Conservation (phyloP, 208 protist genomes). For the Trypanosoma cruzi region DNA sequence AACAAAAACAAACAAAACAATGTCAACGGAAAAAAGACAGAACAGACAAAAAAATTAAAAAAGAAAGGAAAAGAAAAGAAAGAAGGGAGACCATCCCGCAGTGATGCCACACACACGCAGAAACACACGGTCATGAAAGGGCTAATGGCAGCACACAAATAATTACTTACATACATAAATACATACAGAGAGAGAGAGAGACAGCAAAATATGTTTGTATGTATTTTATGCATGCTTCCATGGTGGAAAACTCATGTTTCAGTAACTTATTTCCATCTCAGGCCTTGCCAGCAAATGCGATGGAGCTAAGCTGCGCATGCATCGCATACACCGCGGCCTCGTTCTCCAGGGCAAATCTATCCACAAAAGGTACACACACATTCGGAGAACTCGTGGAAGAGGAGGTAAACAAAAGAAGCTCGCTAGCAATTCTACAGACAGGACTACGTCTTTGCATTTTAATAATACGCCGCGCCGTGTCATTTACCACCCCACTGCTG, state of each 20-base stretch:
- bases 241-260: too few relatives aligned
- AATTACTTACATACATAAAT: too few relatives aligned
- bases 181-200: too few relatives aligned
- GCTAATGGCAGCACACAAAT: too few relatives aligned
- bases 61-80: not conserved
- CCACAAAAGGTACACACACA: slow-evolving; percentile 20
- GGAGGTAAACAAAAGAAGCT: slow-evolving; percentile 4
- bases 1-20: slow-evolving; percentile 7
- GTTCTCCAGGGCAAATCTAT: slow-evolving; percentile 16
- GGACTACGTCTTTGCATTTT: slow-evolving; percentile 12
- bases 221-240: too few relatives aligned
- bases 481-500: not conserved
- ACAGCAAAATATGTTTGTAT: too few relatives aligned
- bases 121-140: too few relatives aligned
- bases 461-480: not conserved
- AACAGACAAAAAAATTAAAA: slow-evolving; percentile 18
- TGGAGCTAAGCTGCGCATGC: slow-evolving; percentile 28
- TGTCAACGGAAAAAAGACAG: slow-evolving; percentile 7
- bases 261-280: not conserved
- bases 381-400: not conserved
- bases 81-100: too few relatives aligned
- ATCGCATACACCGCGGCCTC: slow-evolving; percentile 14
- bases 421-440: slow-evolving; percentile 16
- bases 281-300: slow-evolving; percentile 18
- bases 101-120: too few relatives aligned